Conservation (phyloP, 2,329 filamentous ascomycete genomes). For the Paraconiothyrium brasiliense region DNA sequence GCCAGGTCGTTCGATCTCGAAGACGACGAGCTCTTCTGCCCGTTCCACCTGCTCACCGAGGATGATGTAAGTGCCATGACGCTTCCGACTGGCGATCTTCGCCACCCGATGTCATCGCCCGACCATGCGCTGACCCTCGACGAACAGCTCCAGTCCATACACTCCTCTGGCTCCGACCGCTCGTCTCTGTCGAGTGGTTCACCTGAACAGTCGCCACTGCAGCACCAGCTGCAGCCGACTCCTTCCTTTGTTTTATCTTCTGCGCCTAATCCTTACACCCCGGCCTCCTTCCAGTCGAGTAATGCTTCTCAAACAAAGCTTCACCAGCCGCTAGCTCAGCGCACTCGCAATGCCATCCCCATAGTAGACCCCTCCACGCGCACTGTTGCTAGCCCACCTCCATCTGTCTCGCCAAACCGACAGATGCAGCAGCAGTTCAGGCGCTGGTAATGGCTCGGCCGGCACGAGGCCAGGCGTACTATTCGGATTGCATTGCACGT, state of each 20-base stretch:
- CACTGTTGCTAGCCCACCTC: constrained; percentile 88
- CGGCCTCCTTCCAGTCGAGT: constrained; percentile 68
- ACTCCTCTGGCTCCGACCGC: constrained; percentile 87
- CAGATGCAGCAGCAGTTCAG: constrained; percentile 67
- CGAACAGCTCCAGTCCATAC: constrained; percentile 84
- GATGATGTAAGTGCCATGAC: constrained; percentile 74
- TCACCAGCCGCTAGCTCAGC: constrained; percentile 89
- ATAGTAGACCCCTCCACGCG: constrained; percentile 97
- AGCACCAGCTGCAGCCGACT: constrained; percentile 78
- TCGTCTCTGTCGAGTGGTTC: constrained; percentile 96
- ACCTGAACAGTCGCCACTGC: constrained; percentile 88
- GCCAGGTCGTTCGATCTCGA: constrained; percentile 94
- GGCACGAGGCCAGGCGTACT: constrained; percentile 44
- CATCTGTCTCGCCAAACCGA: constrained; percentile 71
- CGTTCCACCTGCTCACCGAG: constrained; percentile 84
- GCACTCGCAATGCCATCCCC: constrained; percentile 92
- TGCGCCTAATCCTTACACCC: constrained; percentile 63
- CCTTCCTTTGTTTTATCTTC: constrained; percentile 77
- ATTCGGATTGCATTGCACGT: constrained; percentile 48
- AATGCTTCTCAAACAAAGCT: constrained; percentile 74
- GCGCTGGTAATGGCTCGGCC: constrained; percentile 57
- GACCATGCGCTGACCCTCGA: constrained; percentile 43
- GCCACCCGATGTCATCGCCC: constrained; percentile 36
- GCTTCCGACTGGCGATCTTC: constrained; percentile 31
- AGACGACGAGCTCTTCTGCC: constrained; percentile 96